Base-by-base conservation (phyloP, 2,329 filamentous ascomycete genomes). In the Talaromyces sp. region DNA sequence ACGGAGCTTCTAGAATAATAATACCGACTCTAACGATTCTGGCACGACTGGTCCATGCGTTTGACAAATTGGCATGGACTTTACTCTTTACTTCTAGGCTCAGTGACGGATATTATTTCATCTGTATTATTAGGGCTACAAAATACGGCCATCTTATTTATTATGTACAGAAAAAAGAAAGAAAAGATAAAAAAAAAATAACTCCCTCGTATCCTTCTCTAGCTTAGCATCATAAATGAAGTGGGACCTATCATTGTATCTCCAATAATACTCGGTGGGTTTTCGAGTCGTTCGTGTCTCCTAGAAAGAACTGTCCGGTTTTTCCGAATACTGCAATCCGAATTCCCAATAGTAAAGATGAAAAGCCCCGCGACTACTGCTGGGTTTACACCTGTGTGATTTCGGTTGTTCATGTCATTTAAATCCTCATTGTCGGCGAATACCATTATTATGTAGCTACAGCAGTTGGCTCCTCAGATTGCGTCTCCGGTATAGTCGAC, bases 211-310 rank as follows among this genome's bases (percentile, higher is more conserved):
- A 47, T 10, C 31, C 23, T 30, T 50, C 56, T 34, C 28, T 47
- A 53, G 33, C 16, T 36, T 40, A 59, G 57, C 28, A n/a, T 16
- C 47, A 52, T 52, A 59, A 23, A 59, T 47, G n/a, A 52, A 40
- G 47, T 59, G 40, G 30, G 47, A 47, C 5, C n/a, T 34, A 36
- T 30, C 42, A 36, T n/a, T 51, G 44, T 14, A 18, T 36, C 23
- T 31, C 54, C 23, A 23, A 23, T 23, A 34, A 27, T 23, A 47
- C 10, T 47, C 44, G 44, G 44, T 18, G 44, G 44, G 44, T 44
- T 44, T 14, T 6, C 12, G 5, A 12, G 3, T 34, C 12, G 33
- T 12, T 34, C 33, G 33, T 12, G 12, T 14, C 10, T 34, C 12
- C 10, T 34, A 12, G 36, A 40, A 40, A 40, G 36, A 40, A 16